Base-by-base conservation (phyloP, 768 basidiomycete genomes). In the Cubamyces sp. region DNA sequence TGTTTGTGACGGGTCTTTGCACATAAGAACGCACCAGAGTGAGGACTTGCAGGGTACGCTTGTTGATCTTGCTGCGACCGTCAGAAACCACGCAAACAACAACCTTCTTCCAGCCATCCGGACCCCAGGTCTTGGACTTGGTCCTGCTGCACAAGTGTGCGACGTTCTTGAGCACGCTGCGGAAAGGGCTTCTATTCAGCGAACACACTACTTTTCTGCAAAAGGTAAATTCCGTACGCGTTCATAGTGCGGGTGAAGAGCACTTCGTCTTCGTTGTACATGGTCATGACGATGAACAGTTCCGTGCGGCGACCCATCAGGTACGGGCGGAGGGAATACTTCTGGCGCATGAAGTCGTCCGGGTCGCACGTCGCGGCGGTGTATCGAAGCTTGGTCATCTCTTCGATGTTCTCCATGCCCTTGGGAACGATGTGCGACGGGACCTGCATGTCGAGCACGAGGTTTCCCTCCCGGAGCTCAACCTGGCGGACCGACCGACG, bases 231-330 rank as follows among this genome's bases (percentile, higher is more conserved):
- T 41, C 80, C 88, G 69, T 70, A 89, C 87, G 90, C 85, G 67
- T 93, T 92, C 90, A 94, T 92, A 12, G 92, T 94, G 70, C 81
- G 84, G 70, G 79, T 79, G 72, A 92, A 93, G 26, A 92, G 78
- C 9, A 87, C 78, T 70, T 92, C 90, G 70, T 92, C 92, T 77
- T 97, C 94, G 73, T 96, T 96, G 74, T 92, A 92, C 93, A 96
- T 96, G 46, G 94, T 96, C 87, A 96, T 92, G 43, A 96, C 94
- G 68, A 97, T 92, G 77, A 96, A 95, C 15, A 97, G 81, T 75
- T 96, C 95, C 9, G 94, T 96, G 55, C 87, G 82, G 56, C 94
- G 88, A 58, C 86, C 85, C 68, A 85, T 84, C 0, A 94, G 81
- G 74, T 87, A 94, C 5, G 86, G 93, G 23, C 93, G 81, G 23